These are phyloP conservation scores for Magnaporthiopsis poae DNA, from an alignment of 2,329 filamentous ascomycete species.

Conservation along the genomic window DNA sequence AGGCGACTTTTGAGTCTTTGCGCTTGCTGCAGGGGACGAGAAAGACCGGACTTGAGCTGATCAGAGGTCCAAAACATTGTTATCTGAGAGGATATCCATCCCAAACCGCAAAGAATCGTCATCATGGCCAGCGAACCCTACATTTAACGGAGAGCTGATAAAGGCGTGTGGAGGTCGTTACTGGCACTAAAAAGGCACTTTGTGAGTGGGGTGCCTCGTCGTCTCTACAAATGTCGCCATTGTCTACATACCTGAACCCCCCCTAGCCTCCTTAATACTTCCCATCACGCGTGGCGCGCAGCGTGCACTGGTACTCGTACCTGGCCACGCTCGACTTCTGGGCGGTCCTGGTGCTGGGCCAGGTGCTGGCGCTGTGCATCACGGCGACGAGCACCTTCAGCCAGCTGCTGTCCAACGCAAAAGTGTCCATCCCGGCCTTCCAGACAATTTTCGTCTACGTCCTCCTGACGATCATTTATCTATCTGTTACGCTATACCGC, in stretches of 20 bases:
- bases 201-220: too few species aligned
- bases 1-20: constrained; percentile 62
- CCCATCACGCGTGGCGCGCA: too few species aligned
- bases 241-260: too few species aligned
- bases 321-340: constrained; percentile 80
- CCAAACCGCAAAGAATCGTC: neutral
- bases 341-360: constrained; percentile 68
- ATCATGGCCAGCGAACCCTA: constrained; percentile 10
- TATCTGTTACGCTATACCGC: constrained; percentile 64
- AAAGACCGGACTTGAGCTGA: constrained; percentile 36
- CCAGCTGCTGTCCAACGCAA: constrained; percentile 53
- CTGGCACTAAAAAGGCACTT: too few species aligned
- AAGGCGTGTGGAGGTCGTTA: too few species aligned
- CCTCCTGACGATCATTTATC: constrained; percentile 72
- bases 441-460: constrained; percentile 94
- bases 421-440: constrained; percentile 83
- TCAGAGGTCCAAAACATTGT: neutral
- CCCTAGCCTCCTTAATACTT: too few species aligned
- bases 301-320: constrained; percentile 59
- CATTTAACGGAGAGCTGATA: too few species aligned
- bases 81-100: neutral
- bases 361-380: constrained; percentile 79
- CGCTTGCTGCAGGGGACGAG: constrained; percentile 49
- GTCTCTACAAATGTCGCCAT: too few species aligned
- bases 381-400: constrained; percentile 89